Base-by-base conservation (phyloP, 495 filamentous ascomycete species). In the Cladorrhinum samala region DNA sequence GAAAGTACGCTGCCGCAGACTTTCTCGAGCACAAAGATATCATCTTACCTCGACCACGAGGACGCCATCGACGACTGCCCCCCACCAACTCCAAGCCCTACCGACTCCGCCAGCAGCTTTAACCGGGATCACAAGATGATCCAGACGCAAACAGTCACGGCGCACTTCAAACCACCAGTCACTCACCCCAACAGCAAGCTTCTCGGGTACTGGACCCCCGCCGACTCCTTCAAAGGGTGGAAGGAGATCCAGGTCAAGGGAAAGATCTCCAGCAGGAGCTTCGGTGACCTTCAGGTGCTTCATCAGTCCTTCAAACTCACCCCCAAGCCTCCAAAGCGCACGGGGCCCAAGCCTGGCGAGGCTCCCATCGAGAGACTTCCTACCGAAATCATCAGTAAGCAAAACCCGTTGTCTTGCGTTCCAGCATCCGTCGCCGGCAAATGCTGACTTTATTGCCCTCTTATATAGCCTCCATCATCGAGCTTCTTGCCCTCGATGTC, bases 371-470 rank as follows among this genome's bases (percentile, higher is more conserved):
- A 90, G 71, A 82, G 67, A 53, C 68, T 91, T 5, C 87, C 87
- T 0, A 71, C 76, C 14, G 87, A 91, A 64, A 74, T 90, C 41
- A 76, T 88, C 39, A 83, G 87, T 91, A 77, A 78, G 84, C 70
- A 36, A 19, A 44, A 50, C 42, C 30, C 54, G 55, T 38, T 19
- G 14, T 21, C 18, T 49, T 18, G 20, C 36, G 14, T 39, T 13
- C 30, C 19, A 40, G 13, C 33, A 27, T 8, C n/a, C n/a, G n/a
- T n/a, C n/a, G n/a, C n/a, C n/a, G n/a, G n/a, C n/a, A 36, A 52
- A 46, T 23, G 49, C 51, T 18, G 18, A 46, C 30, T 42, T n/a
- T n/a, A 44, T 62, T 66, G 50, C 70, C 62, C 23, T 6, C 14
- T 14, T 42, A 45, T 50, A 9, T 58, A 90, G 89, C 83, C 53